phyloP scores from a whole-genome alignment of 2,329 filamentous ascomycete genomes.

The Dactylellina cionopaga region DNA sequence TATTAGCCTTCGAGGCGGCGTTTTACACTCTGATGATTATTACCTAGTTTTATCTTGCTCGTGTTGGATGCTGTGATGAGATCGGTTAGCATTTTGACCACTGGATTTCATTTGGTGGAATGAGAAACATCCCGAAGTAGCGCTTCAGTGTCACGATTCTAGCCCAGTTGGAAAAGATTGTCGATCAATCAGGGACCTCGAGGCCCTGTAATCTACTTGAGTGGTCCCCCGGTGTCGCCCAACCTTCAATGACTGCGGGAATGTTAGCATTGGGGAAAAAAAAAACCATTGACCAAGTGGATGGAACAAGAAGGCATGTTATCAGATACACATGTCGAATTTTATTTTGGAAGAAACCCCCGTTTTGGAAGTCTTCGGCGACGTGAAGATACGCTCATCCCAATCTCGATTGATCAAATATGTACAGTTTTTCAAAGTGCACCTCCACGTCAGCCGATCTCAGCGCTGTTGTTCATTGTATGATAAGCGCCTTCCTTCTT shows the following conservation, averaged over 20 bases:
- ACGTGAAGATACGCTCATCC: slow-evolving; percentile 5
- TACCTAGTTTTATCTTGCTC: no score
- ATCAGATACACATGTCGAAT: neutral
- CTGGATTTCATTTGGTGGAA: slow-evolving; percentile 21
- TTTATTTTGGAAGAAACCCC: neutral
- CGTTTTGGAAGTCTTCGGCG: slow-evolving; percentile 14
- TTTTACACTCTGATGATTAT: no score
- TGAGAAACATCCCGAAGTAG: slow-evolving; percentile 33
- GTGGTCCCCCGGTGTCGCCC: no score
- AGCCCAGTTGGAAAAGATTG: neutral
- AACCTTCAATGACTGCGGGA: no score
- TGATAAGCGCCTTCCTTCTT: slow-evolving; percentile 18
- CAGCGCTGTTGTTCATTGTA: neutral
- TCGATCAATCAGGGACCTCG: slow-evolving; percentile 42
- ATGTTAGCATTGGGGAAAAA: no score
- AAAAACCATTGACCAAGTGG: neutral
- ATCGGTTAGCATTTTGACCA: no score
- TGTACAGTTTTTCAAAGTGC: no score
- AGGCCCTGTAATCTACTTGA: no score
- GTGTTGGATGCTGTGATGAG: slow-evolving; percentile 6
- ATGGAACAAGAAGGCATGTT: neutral
- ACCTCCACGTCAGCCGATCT: slow-evolving; percentile 19
- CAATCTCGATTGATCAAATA: slow-evolving; percentile 9
- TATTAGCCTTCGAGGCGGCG: no score
- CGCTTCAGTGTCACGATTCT: slow-evolving; percentile 9